Conservation (phyloP, 2,329 filamentous ascomycete genomes). For the Pyrenophora seminiperda region DNA sequence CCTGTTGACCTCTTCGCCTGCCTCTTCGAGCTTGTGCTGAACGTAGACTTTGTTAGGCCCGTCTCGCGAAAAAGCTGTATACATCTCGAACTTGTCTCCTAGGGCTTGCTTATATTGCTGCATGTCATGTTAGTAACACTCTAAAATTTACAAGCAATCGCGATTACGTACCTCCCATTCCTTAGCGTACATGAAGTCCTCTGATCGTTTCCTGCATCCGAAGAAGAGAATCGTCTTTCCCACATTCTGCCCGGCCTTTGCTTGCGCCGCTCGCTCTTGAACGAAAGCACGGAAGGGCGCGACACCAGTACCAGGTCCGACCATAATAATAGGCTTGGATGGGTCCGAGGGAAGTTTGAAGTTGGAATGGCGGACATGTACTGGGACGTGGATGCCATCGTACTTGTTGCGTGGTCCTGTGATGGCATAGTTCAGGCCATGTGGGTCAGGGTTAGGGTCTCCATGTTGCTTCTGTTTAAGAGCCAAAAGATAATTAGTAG, state of each 20-base stretch:
- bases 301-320: constrained; percentile 94
- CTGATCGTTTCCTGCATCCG: constrained; percentile 82
- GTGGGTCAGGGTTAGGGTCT: constrained; percentile 78
- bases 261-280: constrained; percentile 87
- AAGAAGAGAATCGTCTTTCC: constrained; percentile 93
- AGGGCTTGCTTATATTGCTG: constrained; percentile 83
- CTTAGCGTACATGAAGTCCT: constrained; percentile 89
- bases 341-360: constrained; percentile 98
- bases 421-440: constrained; percentile 85
- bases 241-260: constrained; percentile 77
- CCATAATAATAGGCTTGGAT: constrained; percentile 90
- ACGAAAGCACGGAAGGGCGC: constrained; percentile 95
- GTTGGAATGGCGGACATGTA: constrained; percentile 96
- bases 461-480: constrained; percentile 97
- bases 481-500: constrained; percentile 94
- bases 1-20: constrained; percentile 82
- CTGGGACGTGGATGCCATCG: constrained; percentile 90
- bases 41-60: constrained; percentile 90
- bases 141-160: constrained; percentile 12
- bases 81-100: constrained; percentile 85
- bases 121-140: constrained; percentile 22
- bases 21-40: constrained; percentile 87
- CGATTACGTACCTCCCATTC: constrained; percentile 82
- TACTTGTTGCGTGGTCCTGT: constrained; percentile 94
- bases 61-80: constrained; percentile 96